Conservation (phyloP, 371 early-diverging fungal species). For the Mortierella sp. region DNA sequence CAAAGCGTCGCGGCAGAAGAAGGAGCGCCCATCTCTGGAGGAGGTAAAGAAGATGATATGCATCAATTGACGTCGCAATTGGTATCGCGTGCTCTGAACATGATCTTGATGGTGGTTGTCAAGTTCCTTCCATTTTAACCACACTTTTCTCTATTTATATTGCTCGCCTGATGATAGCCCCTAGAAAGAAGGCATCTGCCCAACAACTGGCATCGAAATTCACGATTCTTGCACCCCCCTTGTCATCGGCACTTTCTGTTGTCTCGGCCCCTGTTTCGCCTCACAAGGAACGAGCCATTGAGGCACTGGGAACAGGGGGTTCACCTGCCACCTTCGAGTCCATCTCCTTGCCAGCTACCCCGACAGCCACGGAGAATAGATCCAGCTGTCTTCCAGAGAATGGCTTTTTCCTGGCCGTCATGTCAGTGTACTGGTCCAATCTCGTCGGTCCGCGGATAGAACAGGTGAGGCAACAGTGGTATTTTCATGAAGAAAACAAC, state of each 20-base stretch:
- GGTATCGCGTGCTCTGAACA: conserved; percentile 1
- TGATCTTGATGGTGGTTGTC: neutral
- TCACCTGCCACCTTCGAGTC: conserved; percentile 47
- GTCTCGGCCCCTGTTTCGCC: conserved; percentile 54
- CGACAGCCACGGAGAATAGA: conserved; percentile 51
- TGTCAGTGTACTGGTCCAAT: conserved; percentile 74
- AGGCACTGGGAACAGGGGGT: conserved; percentile 21
- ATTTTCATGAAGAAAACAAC: neutral
- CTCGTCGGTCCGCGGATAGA: conserved; percentile 73
- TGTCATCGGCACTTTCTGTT: conserved; percentile 35
- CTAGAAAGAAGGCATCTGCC: conserved; percentile 44
- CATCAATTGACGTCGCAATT: conserved; percentile 7
- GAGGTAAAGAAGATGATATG: conserved; percentile 30
- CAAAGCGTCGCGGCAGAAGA: conserved; percentile 55
- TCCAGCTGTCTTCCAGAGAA: conserved; percentile 63
- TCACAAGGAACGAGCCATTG: conserved; percentile 34
- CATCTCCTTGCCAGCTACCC: conserved; percentile 51
- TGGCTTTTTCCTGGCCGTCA: conserved; percentile 71
- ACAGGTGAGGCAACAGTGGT: conserved; percentile 57
- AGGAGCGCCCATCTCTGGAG: conserved; percentile 33
- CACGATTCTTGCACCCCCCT: conserved; percentile 46
- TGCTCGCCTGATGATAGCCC: conserved; percentile 17
- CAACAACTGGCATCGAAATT: conserved; percentile 56
- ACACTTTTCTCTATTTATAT: conserved; percentile 1
- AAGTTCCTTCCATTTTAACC: conserved; percentile 5